These are phyloP conservation scores for Fallopia convolvulus DNA, from an alignment of 148 eudicot species.

Conservation along the genomic window DNA sequence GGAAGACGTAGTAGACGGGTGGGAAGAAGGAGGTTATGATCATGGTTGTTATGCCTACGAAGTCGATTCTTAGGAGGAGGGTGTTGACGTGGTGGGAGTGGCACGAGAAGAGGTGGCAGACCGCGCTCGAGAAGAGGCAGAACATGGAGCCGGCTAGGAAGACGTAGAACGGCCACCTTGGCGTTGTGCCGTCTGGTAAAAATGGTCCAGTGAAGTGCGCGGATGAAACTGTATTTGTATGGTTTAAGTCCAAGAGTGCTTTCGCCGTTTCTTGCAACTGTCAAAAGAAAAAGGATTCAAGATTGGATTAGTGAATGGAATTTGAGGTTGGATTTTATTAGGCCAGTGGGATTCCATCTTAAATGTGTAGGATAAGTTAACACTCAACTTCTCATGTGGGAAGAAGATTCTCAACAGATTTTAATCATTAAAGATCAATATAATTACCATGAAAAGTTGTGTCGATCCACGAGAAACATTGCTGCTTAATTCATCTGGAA, in stretches of 20 bases:
- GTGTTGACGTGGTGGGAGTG: slow-evolving; percentile 67
- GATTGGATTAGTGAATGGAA: too few species aligned
- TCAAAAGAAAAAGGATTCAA: too few species aligned
- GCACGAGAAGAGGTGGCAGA: slow-evolving; percentile 89
- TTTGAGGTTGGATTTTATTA: too few species aligned
- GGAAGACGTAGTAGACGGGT: slow-evolving; percentile 88
- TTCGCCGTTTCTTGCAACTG: slow-evolving; percentile 39
- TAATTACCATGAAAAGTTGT: slow-evolving; percentile 27
- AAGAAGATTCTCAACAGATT: too few species aligned
- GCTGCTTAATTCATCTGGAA: slow-evolving; percentile 31
- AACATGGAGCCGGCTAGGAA: slow-evolving; percentile 82
- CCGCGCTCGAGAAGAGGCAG: slow-evolving; percentile 73
- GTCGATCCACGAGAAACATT: slow-evolving; percentile 47
- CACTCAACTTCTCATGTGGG: too few species aligned
- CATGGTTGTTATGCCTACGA: slow-evolving; percentile 74
- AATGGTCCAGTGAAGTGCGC: slow-evolving; percentile 1
- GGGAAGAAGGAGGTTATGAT: slow-evolving; percentile 97
- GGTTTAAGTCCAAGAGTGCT: slow-evolving; percentile 16
- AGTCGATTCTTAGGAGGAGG: slow-evolving; percentile 54
- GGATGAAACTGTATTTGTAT: slow-evolving; percentile 4
- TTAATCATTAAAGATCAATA: too few species aligned
- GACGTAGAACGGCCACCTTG: slow-evolving; percentile 80
- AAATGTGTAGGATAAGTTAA: too few species aligned
- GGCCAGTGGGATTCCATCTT: too few species aligned
- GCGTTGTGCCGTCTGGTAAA: neutral